Conservation (phyloP, 2,329 filamentous ascomycete species). For the Lizonia empirigonia region DNA sequence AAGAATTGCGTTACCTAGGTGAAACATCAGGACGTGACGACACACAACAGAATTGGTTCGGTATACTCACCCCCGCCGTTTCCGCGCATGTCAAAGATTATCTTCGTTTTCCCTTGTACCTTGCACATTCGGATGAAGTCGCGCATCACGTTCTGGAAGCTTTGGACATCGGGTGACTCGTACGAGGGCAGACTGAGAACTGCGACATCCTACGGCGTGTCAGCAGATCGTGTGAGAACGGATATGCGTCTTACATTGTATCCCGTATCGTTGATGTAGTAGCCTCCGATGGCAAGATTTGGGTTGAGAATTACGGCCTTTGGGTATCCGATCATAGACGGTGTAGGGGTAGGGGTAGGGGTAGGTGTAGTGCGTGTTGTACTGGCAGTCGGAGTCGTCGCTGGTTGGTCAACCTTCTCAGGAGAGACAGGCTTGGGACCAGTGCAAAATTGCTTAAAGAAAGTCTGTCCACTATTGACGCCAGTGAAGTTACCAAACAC, state of each 20-base stretch:
- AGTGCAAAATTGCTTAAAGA: constrained; percentile 50
- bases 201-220: constrained; percentile 50
- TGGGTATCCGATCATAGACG: constrained; percentile 47
- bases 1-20: constrained; percentile 52
- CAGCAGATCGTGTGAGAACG: constrained; percentile 38
- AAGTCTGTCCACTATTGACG: constrained; percentile 47
- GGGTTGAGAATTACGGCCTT: constrained; percentile 45
- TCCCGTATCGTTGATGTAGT: constrained; percentile 50
- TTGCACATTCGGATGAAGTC: constrained; percentile 56
- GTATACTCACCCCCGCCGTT: constrained; percentile 58
- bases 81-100: constrained; percentile 67
- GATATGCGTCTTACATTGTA: constrained; percentile 43
- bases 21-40: constrained; percentile 1
- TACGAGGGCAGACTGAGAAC: constrained; percentile 55
- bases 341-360: constrained; percentile 29
- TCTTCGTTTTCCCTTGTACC: constrained; percentile 59
- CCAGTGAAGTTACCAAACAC: constrained; percentile 41
- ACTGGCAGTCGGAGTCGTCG: constrained; percentile 18
- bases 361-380: constrained; percentile 22
- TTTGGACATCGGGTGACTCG: constrained; percentile 33
- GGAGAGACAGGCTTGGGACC: constrained; percentile 28
- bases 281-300: constrained; percentile 51
- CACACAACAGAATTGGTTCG: neutral
- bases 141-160: constrained; percentile 49
- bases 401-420: constrained; percentile 20